phyloP scores from a whole-genome alignment of 139 green algal genomes.

The Haematococcus lacustris region DNA sequence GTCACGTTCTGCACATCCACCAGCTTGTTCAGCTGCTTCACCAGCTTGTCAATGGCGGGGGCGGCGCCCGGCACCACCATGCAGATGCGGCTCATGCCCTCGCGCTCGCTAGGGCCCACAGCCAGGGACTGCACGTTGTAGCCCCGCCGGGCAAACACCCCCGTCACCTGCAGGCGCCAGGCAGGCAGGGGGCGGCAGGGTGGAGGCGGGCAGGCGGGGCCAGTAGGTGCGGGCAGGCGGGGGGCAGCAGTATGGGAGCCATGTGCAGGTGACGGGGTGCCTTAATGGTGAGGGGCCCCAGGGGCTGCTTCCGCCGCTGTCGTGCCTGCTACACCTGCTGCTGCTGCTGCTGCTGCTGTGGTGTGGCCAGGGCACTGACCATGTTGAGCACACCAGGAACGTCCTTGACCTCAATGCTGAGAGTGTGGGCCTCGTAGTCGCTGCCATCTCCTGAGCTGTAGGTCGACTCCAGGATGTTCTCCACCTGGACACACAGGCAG shows the following conservation, averaged over 20 bases:
- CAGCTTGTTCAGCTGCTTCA: constrained; percentile 91
- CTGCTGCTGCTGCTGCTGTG: no score
- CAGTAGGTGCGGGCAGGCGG: no score
- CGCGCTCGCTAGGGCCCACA: constrained; percentile 78
- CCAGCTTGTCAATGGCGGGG: constrained; percentile 68
- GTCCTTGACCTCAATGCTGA: constrained; percentile 86
- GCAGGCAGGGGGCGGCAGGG: no score
- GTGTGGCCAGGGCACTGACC: no score
- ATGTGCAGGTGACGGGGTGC: no score
- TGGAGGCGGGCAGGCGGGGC: no score
- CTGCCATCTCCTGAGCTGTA: constrained; percentile 5
- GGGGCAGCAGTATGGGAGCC: no score
- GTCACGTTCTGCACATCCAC: constrained; percentile 68
- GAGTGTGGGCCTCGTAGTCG: constrained; percentile 57
- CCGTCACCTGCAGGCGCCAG: constrained; percentile 80
- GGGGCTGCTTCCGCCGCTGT: no score
- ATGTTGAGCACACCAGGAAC: constrained; percentile 87
- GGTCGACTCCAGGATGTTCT: constrained; percentile 62
- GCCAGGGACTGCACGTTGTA: constrained; percentile 97
- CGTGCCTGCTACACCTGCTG: no score
- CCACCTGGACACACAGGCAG: no score
- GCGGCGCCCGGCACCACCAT: constrained; percentile 83
- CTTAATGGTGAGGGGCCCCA: no score
- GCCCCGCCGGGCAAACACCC: constrained; percentile 88
- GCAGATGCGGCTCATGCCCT: constrained; percentile 81